Base-by-base conservation (phyloP, 805 yeast species). In the Candida sithepensis region DNA sequence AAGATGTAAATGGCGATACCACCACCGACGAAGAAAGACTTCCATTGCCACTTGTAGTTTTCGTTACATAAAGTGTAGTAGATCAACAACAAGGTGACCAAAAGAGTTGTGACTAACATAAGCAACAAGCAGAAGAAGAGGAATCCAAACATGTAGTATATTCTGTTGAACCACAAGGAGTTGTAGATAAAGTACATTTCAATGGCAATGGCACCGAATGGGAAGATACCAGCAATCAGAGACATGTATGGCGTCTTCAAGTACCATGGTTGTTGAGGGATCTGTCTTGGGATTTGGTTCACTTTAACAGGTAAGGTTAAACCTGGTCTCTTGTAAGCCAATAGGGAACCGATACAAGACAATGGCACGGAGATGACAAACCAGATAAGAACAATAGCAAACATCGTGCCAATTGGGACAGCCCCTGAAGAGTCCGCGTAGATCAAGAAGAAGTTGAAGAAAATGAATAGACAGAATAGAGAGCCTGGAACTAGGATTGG, bases 21-120 rank as follows among this genome's bases (percentile, higher is more conserved):
- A 39, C 96, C 97, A 23, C 96, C 88, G 50, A 89, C 78, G 59
- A 85, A 79, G 57, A 88, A 69, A 3, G 96, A 81, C 66, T 91
- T 82, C 99, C 99, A 94, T 64, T 92, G 97, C 99, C 99, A 94
- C 66, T 83, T 82, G 74, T 95, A 91, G 67, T 94, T 88, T 65
- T 94, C 99, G 43, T 88, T 73, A 63, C 96, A 88, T 55, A 94
- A 75, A 3, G 89, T 78, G 72, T 88, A 85, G 67, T 94, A 94
- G 23, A 85, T 80, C 66, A 89, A 77, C 60, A 92, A 73, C 20
- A 90, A 72, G 0, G 97, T 84, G 26, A 90, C 89, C 50, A 91
- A 74, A 13, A 85, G 75, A 13, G 96, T 85, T 4, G 97, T 90
- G 57, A 85, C 59, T 12, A 88, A 72, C 88, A 89, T 85, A 62